Evolutionary conservation across 768 basidiomycete species (phyloP), one percentile per base, ranked within the genome.

Genomic region (Lyophyllum decastes): DNA sequence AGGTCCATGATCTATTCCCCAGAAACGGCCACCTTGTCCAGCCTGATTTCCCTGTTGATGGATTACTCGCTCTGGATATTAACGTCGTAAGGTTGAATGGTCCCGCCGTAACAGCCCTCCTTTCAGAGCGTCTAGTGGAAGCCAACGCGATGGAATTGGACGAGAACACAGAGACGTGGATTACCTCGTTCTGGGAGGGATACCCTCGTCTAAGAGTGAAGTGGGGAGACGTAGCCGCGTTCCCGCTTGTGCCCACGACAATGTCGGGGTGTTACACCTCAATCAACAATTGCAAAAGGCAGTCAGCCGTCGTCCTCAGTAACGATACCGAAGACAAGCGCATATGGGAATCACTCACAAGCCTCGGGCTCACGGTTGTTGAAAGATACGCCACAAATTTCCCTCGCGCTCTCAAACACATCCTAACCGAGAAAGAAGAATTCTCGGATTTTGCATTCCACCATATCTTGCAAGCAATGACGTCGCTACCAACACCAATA

Each of bases 241-340:
- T 73, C 53, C 73, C 75, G 1, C 62, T 80, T 14, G 72, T 80
- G 0, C 72, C 70, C 10, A 75, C 74, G 3, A 61, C 56, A 27
- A 58, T 30, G 4, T 38, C 54, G 0, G 63, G 64, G 10, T 46
- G 58, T 7, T 78, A 72, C 33, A 67, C 72, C n/a, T 77, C 76
- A 3, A 54, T 78, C 14, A 34, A 58, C 2, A 61, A 70, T 35
- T 74, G 74, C 52, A 64, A 51, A 49, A 57, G 67, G 10, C 62
- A 56, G 1, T 57, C 59, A 0, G 69, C 67, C 8, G 58, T 77
- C n/a, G 40, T 78, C 12, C 48, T 66, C 14, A 48, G 58, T 49
- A 49, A 61, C 49, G 49, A 54, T n/a, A 45, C 52, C 0, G 52
- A 60, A 12, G 56, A 64, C 3, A 46, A 47, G 7, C 66, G 60